Evolutionary conservation across 1,284 basidiomycete species (phyloP).

Genomic region (Dichomitus squalens): DNA sequence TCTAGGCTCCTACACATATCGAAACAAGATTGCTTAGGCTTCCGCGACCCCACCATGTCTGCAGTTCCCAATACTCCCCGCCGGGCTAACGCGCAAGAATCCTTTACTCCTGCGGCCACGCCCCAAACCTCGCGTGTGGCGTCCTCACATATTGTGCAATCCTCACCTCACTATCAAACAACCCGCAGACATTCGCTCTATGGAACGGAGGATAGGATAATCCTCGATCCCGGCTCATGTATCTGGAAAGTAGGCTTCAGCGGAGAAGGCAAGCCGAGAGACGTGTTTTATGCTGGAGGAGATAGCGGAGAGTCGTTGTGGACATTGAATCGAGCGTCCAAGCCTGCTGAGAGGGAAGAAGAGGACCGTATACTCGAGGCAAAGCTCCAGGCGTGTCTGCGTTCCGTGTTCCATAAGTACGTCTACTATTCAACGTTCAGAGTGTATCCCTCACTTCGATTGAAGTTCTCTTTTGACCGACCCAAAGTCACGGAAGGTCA

Average conservation of each 20-base stretch:
- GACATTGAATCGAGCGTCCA: constrained; percentile 58
- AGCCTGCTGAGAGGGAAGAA: constrained; percentile 63
- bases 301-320: constrained; percentile 52
- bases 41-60: constrained; percentile 21
- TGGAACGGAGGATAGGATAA: constrained; percentile 84
- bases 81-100: constrained; percentile 33
- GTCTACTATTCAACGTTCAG: constrained; percentile 33
- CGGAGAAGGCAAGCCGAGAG: constrained; percentile 82
- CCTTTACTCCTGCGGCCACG: constrained; percentile 41
- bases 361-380: constrained; percentile 72
- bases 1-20: no score
- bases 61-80: constrained; percentile 49
- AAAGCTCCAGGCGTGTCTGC: constrained; percentile 66
- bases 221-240: constrained; percentile 83
- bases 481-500: constrained; percentile 91
- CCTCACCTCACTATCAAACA: constrained; percentile 78
- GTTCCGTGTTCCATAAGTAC: constrained; percentile 86
- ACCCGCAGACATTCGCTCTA: constrained; percentile 80
- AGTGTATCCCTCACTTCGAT: constrained; percentile 14
- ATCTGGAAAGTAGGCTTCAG: constrained; percentile 91
- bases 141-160: constrained; percentile 53
- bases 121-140: constrained; percentile 53
- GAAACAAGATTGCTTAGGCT: neutral
- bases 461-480: constrained; percentile 88
- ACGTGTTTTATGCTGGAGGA: constrained; percentile 64